Conservation (phyloP, 805 yeast genomes). For the Ogataea thermomethanolica region DNA sequence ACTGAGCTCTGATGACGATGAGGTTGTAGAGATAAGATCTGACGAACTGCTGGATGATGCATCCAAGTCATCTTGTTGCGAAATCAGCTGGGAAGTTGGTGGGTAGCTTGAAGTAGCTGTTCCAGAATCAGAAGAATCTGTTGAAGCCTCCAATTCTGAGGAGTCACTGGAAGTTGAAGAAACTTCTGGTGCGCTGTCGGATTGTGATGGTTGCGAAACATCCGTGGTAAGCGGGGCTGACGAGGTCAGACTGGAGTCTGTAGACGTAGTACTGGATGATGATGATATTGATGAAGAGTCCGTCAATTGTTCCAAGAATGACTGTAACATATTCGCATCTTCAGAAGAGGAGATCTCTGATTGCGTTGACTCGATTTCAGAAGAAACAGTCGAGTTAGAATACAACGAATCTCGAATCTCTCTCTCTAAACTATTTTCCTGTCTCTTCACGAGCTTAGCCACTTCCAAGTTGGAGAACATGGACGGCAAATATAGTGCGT, state of each 20-base stretch:
- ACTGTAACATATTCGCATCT: too few relatives aligned
- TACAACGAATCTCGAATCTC: background rate
- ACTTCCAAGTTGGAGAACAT: conserved; percentile 9
- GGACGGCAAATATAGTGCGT: conserved; percentile 7
- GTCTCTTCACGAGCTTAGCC: conserved; percentile 11
- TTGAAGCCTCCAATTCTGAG: background rate
- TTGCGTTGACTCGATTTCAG: background rate
- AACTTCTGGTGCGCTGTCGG: too few relatives aligned
- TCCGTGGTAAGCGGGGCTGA: background rate
- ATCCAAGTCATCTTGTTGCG: too few relatives aligned
- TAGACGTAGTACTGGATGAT: background rate
- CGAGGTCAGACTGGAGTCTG: background rate
- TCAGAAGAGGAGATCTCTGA: conserved; percentile 1
- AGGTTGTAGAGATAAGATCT: too few relatives aligned
- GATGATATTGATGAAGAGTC: background rate
- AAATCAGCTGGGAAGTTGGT: background rate
- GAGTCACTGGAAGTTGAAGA: background rate
- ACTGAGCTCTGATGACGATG: too few relatives aligned
- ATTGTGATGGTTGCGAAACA: too few relatives aligned
- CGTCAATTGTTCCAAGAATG: background rate
- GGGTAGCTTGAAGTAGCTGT: background rate
- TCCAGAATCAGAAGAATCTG: background rate
- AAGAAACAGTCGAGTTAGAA: background rate
- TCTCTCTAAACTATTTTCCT: background rate
- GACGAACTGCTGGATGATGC: too few relatives aligned